Percentiles rank a stretch among this genome's conserved stretches.
Evolutionary conservation across 2,329 filamentous ascomycete genomes (phyloP).

Genomic region (Fonsecaea monophora): DNA sequence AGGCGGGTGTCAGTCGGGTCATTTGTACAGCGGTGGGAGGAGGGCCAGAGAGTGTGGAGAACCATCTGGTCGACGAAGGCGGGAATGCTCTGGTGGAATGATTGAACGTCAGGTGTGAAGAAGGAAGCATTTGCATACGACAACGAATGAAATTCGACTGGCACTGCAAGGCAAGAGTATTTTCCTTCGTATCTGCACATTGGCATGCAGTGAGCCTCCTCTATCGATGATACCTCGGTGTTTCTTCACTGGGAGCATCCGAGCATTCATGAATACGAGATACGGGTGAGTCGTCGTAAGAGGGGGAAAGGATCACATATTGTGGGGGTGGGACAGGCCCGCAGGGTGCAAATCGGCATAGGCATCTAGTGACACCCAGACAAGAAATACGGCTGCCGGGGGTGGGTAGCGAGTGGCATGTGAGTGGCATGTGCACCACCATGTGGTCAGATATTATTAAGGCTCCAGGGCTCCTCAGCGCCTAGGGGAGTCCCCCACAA

Average conservation of each 20-base stretch:
- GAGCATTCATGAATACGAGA: not conserved
- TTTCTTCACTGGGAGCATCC: not conserved
- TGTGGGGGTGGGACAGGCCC: no score
- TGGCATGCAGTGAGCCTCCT: not conserved
- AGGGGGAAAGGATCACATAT: no score
- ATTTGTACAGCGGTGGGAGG: constrained; percentile 92
- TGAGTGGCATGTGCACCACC: no score
- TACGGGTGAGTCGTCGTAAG: no score
- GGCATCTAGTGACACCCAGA: no score
- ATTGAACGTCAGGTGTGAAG: not conserved
- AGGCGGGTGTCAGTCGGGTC: constrained; percentile 82
- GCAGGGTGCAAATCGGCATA: no score
- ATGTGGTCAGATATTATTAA: no score
- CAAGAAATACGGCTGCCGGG: no score
- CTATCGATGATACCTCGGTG: not conserved
- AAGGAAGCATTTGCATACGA: not conserved
- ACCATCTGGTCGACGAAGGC: constrained; percentile 74
- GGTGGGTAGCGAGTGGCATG: no score
- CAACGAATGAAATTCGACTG: not conserved
- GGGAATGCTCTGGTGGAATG: constrained; percentile 49
- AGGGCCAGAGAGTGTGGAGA: constrained; percentile 79
- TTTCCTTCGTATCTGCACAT: not conserved
- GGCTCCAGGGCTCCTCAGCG: no score
- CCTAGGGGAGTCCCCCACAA: no score
- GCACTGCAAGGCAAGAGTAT: not conserved